Evolutionary conservation across 768 basidiomycete species (phyloP), one percentile per base, ranked within the genome.

Genomic region (Lanmaoa rubissima): DNA sequence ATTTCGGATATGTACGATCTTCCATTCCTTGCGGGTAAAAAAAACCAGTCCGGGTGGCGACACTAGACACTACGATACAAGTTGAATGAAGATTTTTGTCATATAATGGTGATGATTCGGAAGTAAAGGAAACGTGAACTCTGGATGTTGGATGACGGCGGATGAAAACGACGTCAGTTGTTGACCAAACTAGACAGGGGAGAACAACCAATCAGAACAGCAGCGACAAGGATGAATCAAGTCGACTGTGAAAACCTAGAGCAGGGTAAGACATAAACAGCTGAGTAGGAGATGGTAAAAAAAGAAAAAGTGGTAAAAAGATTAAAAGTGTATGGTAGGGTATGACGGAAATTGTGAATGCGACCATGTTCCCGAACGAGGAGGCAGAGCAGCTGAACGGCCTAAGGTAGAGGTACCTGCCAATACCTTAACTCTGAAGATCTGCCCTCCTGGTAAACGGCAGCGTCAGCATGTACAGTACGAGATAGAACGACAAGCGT

Each of bases 391-490:
- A 46, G 24, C 45, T 24, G n/a, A 35, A 17, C 21, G 16, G 43
- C 44, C 39, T 32, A 51, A 44, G 65, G 54, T 60, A 60, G 42
- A 58, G 61, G 70, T 69, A 41, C 64, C 67, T 53, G 67, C 63
- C 67, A 58, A 62, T 60, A 61, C 52, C 51, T 64, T 51, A 75
- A 61, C 73, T 70, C 48, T 74, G 74, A 43, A 74, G 70, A 62
- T 75, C 74, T 39, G 73, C 75, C 48, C 65, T 74, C 64, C 73
- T 74, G 51, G 53, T 42, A 45, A 65, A 60, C 10, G 48, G 28
- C 11, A 57, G 35, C 38, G 36, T 63, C 34, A 69, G 53, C 26
- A 47, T 2, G 38, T 51, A 59, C 28, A 49, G 43, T 41, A 61
- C 3, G 34, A 60, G 14, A 24, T 40, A 16, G n/a, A 68, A 32